Conservation (phyloP, 2,329 filamentous ascomycete species). For the Clarireedia monteithiana region DNA sequence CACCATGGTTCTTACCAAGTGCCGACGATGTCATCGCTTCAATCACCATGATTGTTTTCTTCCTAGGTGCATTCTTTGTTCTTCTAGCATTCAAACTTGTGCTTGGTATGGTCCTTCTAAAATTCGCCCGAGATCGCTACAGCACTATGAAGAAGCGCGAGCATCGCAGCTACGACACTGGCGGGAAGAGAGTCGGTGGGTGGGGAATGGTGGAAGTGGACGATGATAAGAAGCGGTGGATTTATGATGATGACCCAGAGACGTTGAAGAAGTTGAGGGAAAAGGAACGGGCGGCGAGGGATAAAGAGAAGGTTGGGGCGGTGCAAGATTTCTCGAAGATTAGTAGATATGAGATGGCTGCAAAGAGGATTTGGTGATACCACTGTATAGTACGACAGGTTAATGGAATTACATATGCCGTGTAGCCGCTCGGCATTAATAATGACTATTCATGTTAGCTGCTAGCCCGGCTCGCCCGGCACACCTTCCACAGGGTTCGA, state of each 20-base stretch:
- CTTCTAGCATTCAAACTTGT: slow-evolving; percentile 79
- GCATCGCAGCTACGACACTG: slow-evolving; percentile 53
- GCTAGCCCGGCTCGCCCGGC: too few species aligned
- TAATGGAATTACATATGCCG: not conserved
- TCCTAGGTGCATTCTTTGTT: slow-evolving; percentile 77
- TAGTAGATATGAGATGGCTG: slow-evolving; percentile 86
- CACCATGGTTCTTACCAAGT: slow-evolving; percentile 27
- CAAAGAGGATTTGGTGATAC: slow-evolving; percentile 85
- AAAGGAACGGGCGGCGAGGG: slow-evolving; percentile 54
- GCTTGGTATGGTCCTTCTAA: slow-evolving; percentile 79
- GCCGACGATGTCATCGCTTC: slow-evolving; percentile 69
- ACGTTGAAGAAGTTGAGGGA: slow-evolving; percentile 54
- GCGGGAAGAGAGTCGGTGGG: slow-evolving; percentile 69
- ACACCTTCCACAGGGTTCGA: too few species aligned
- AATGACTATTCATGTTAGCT: too few species aligned
- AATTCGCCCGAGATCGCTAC: slow-evolving; percentile 73
- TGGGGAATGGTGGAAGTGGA: slow-evolving; percentile 83
- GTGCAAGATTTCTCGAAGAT: slow-evolving; percentile 57
- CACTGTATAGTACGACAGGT: not conserved
- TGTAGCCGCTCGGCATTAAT: not conserved
- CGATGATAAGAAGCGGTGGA: slow-evolving; percentile 77
- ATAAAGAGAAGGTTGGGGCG: slow-evolving; percentile 39
- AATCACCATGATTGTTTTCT: slow-evolving; percentile 76
- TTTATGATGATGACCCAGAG: slow-evolving; percentile 79
- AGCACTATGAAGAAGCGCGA: slow-evolving; percentile 66